Conservation (phyloP, 306 rosid genomes). For the Quercus ilex region DNA sequence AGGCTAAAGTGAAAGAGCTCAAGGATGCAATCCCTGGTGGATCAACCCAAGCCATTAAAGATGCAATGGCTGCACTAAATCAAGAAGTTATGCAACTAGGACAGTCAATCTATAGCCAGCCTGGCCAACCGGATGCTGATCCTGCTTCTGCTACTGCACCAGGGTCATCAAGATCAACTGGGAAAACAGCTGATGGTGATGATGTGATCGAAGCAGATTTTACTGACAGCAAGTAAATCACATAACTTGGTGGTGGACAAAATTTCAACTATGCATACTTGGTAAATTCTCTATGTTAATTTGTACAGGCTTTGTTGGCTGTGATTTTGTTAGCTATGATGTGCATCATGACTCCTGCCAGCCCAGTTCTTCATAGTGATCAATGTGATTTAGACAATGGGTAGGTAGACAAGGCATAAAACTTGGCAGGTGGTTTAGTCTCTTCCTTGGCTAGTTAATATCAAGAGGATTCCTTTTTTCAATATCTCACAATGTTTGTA, state of each 20-base stretch:
- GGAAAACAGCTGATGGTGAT: constrained; percentile 46
- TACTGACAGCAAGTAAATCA: constrained; percentile 51
- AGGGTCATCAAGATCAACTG: constrained; percentile 64
- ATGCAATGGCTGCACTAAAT: constrained; percentile 85
- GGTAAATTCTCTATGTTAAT: background rate
- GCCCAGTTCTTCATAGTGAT: background rate
- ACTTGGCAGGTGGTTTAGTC: background rate
- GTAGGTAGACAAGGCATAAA: background rate
- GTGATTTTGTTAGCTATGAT: background rate
- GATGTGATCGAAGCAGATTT: constrained; percentile 89
- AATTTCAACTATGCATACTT: background rate
- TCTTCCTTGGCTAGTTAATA: background rate
- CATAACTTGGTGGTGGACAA: background rate
- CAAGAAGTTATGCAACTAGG: constrained; percentile 98
- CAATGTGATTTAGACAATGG: background rate
- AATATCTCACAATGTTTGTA: too few relatives aligned
- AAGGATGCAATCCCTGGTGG: constrained; percentile 78
- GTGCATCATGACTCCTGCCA: background rate
- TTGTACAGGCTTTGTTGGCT: background rate
- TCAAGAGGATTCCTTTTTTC: background rate
- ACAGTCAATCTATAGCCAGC: constrained; percentile 85
- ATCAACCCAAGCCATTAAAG: constrained; percentile 69
- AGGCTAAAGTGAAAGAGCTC: constrained; percentile 74
- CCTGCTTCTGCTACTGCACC: constrained; percentile 39
- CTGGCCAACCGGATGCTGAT: constrained; percentile 46